A percentile compares a stretch with the other conserved stretches of the same genome.
Evolutionary conservation across 768 basidiomycete genomes (phyloP).

Genomic region (Dictyophora rubrovolvata): DNA sequence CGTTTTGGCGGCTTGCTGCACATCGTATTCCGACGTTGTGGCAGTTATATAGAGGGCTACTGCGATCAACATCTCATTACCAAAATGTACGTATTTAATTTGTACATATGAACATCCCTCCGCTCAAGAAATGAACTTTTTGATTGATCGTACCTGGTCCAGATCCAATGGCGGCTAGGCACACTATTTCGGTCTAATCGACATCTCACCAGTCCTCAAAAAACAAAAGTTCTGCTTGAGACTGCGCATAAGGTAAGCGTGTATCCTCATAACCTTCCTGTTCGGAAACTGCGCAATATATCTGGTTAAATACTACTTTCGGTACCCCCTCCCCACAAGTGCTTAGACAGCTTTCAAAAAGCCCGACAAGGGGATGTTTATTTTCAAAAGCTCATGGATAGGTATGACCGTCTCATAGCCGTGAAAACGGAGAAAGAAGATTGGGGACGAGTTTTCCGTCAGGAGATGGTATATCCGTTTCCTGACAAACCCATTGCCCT

Average conservation of each 20-base stretch:
- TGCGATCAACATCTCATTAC: slow-evolving; percentile 39
- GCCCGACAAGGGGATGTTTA: slow-evolving; percentile 39
- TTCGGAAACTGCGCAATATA: neutral
- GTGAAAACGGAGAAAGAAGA: slow-evolving; percentile 38
- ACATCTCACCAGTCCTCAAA: slow-evolving; percentile 41
- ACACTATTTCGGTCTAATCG: slow-evolving; percentile 43
- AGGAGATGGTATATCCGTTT: slow-evolving; percentile 39
- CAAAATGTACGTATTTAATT: slow-evolving; percentile 36
- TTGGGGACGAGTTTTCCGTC: slow-evolving; percentile 35
- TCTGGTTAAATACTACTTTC: neutral
- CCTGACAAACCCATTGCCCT: neutral
- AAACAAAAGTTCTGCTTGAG: slow-evolving; percentile 36
- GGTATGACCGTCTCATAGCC: slow-evolving; percentile 52
- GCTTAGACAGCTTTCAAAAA: slow-evolving; percentile 44
- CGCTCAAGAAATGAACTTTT: neutral
- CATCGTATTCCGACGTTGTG: slow-evolving; percentile 74
- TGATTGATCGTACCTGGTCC: slow-evolving; percentile 6
- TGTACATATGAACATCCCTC: neutral
- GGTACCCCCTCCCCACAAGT: slow-evolving; percentile 36
- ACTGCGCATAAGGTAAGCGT: slow-evolving; percentile 47
- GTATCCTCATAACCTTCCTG: neutral
- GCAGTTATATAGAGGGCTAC: slow-evolving; percentile 62
- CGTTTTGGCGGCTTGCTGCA: slow-evolving; percentile 58
- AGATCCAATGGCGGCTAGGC: slow-evolving; percentile 53
- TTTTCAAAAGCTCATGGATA: slow-evolving; percentile 33